Conservation (phyloP, 2,329 filamentous ascomycete species). For the Aureobasidium pullulans region DNA sequence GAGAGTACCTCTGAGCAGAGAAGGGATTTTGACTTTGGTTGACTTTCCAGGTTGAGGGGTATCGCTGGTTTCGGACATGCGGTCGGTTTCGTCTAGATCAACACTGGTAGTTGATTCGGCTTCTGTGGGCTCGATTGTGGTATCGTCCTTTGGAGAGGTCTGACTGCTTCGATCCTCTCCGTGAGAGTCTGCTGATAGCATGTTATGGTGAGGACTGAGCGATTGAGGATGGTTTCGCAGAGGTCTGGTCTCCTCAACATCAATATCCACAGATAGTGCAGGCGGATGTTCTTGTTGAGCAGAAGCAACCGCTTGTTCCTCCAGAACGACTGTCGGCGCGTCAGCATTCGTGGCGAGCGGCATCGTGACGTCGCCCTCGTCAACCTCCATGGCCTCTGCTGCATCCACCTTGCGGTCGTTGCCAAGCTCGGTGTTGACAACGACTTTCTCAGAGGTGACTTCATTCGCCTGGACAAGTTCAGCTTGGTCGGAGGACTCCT, state of each 20-base stretch:
- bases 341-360: background rate
- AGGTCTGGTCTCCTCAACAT: background rate
- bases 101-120: conserved; percentile 18
- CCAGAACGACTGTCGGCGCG: background rate
- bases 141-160: conserved; percentile 16
- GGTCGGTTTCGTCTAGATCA: conserved; percentile 14
- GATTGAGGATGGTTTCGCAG: background rate
- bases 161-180: conserved; percentile 17
- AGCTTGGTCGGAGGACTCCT: background rate
- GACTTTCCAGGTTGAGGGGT: conserved; percentile 18
- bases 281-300: background rate
- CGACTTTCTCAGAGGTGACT: background rate
- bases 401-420: background rate
- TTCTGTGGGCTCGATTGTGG: conserved; percentile 16
- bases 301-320: background rate
- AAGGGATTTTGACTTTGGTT: conserved; percentile 50
- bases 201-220: conserved; percentile 3
- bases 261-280: background rate
- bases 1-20: conserved; percentile 70
- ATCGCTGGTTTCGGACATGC: conserved; percentile 13
- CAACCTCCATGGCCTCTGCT: background rate
- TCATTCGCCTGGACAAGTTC: background rate
- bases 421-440: background rate
- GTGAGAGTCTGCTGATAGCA: conserved; percentile 14
- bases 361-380: background rate